Evolutionary conservation across 2,329 filamentous ascomycete genomes (phyloP), one percentile per base, ranked within the genome.

Genomic region (Colletotrichum sp.): DNA sequence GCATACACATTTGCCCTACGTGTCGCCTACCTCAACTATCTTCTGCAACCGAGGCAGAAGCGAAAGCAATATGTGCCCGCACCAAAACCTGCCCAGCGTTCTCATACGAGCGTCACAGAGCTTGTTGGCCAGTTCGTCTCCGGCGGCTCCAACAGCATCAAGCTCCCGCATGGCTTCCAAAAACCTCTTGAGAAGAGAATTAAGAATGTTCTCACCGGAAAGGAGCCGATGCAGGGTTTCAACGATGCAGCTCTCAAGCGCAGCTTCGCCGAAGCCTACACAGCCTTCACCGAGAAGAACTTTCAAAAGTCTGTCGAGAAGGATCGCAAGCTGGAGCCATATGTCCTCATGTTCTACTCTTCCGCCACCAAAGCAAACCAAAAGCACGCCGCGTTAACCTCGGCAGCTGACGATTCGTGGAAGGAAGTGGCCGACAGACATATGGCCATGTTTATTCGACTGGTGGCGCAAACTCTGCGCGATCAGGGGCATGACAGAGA

Each of bases 271-370:
- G 95, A 95, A 78, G 98, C 98, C 78, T 94, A 98, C 83, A 98
- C 96, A 75, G 94, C 95, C 72, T 95, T 99, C 83, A 98, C 96
- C 80, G 95, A 98, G 77, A 93, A 93, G 77, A 93, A 92, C 61
- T 98, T 98, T 82, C 93, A 95, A 79, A 98, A 96, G 86, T 94
- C 93, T 75, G 95, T 98, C 88, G 96, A 98, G 82, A 98, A 98
- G 86, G 96, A 98, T 84, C 92, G 96, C 77, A 93, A 96, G 81
- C 93, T 98, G 26, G 97, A 99, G 85, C 96, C 98, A 78, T 87
- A 99, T 68, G 92, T 99, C 68, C 90, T 99, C 79, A 98, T 99
- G 78, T 99, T 99, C 88, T 99, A 98, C 86, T 98, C 96, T 2
- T 94, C 95, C 78, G 96, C 97, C 8, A 98, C 95, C 61, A 98